Evolutionary conservation across 179 eudicot genomes (phyloP).

Genomic region (Silene vulgaris): DNA sequence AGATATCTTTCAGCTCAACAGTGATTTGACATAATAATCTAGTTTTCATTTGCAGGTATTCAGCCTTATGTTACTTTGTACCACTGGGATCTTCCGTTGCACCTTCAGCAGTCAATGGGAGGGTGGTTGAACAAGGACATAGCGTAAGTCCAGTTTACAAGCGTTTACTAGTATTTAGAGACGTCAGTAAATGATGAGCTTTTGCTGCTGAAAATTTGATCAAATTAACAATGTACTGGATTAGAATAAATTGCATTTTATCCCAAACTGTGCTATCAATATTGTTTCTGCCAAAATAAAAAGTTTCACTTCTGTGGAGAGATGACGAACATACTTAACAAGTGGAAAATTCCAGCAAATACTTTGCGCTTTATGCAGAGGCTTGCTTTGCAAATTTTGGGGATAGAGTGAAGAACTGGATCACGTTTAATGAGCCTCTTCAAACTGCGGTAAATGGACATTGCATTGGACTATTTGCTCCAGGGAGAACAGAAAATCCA

Average conservation of each 20-base stretch:
- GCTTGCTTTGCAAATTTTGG: conserved; percentile 76
- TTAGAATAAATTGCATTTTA: no score
- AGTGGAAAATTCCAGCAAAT: conserved; percentile 57
- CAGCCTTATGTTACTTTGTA: conserved; percentile 71
- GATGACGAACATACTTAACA: conserved; percentile 23
- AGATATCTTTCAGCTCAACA: background rate
- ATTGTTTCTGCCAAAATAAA: conserved; percentile 22
- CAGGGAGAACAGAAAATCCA: conserved; percentile 58
- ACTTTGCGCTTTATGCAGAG: conserved; percentile 73
- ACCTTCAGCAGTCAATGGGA: conserved; percentile 60
- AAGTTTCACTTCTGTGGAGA: conserved; percentile 9
- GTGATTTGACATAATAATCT: conserved; percentile 5
- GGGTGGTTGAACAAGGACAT: conserved; percentile 68
- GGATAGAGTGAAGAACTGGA: conserved; percentile 83
- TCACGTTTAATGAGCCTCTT: conserved; percentile 82
- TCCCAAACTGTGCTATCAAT: background rate
- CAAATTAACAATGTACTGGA: no score
- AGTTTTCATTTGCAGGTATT: conserved; percentile 47
- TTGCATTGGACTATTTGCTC: conserved; percentile 60
- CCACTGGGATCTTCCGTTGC: conserved; percentile 90
- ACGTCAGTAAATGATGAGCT: background rate
- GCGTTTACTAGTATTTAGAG: background rate
- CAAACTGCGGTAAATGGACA: conserved; percentile 67
- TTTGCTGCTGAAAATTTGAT: no score
- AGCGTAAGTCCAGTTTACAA: conserved; percentile 44